A percentile compares a stretch with the other conserved stretches of the same genome.
phyloP scores from a whole-genome alignment of 352 stramenopile species.

The Globisporangium radiosum region DNA sequence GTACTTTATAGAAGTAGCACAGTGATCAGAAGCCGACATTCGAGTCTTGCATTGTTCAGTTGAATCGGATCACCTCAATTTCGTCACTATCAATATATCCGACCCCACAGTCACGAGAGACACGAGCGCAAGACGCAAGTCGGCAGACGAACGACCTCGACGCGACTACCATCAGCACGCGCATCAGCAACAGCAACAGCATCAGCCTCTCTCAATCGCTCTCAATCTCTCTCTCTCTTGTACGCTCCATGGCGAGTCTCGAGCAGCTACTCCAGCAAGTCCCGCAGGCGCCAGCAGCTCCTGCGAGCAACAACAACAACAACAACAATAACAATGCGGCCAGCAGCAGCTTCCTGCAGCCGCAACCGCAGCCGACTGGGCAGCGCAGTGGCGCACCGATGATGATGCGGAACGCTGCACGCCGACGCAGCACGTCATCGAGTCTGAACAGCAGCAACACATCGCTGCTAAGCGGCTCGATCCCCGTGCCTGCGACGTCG shows the following conservation, averaged over 20 bases:
- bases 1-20: too few relatives aligned
- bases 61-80: constrained; percentile 21
- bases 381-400: neutral
- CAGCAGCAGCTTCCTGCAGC: neutral
- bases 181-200: neutral
- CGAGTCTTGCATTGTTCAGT: neutral
- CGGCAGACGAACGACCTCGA: constrained; percentile 1
- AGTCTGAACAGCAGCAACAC: neutral
- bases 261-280: constrained; percentile 12
- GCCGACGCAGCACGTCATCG: constrained; percentile 4
- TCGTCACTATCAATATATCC: neutral
- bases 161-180: constrained; percentile 1
- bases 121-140: constrained; percentile 1
- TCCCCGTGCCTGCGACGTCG: constrained; percentile 13
- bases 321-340: neutral
- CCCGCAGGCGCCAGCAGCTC: neutral
- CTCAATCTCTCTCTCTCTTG: neutral
- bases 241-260: constrained; percentile 11
- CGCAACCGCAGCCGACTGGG: neutral
- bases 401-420: neutral
- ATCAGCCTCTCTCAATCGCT: neutral
- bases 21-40: too few relatives aligned
- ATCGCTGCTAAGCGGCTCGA: constrained; percentile 10
- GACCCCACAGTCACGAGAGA: constrained; percentile 6
- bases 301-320: too few relatives aligned